A percentile compares a stretch with the other conserved stretches of the same genome.
These are phyloP conservation scores for Fusarium virguliforme DNA, from an alignment of 2,329 filamentous ascomycete genomes.

Conservation along the genomic window DNA sequence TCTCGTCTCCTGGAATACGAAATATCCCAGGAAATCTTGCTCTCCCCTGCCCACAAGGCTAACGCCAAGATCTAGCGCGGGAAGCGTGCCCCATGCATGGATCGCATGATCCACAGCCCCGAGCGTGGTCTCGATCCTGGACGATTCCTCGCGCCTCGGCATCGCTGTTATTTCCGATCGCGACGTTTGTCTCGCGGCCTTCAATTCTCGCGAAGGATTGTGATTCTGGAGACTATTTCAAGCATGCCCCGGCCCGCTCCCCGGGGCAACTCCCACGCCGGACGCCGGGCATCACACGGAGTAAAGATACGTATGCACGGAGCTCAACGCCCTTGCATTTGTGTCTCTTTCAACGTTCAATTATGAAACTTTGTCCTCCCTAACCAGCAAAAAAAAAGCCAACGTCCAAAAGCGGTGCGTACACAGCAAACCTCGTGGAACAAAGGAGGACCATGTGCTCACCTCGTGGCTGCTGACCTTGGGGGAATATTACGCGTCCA, in stretches of 20 bases:
- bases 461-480: neutral
- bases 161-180: conserved; percentile 8
- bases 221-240: neutral
- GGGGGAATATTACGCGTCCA: neutral
- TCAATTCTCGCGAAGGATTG: neutral
- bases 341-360: neutral
- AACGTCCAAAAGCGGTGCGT: neutral
- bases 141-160: conserved; percentile 3
- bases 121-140: conserved; percentile 32
- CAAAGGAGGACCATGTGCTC: neutral
- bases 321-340: conserved; percentile 4
- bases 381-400: neutral
- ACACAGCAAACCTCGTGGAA: conserved; percentile 6
- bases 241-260: neutral
- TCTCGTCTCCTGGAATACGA: conserved; percentile 6
- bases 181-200: neutral
- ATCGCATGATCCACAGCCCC: conserved; percentile 28
- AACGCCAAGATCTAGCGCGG: conserved; percentile 17
- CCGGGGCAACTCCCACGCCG: conserved; percentile 3
- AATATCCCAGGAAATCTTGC: neutral
- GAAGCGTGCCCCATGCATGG: neutral
- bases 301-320: conserved; percentile 1
- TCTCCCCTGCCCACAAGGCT: conserved; percentile 19
- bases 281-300: neutral
- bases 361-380: conserved; percentile 2